A percentile compares a stretch with the other conserved stretches of the same genome.
phyloP scores from a whole-genome alignment of 257 asterid genomes.

The Solanum gandarillasii region DNA sequence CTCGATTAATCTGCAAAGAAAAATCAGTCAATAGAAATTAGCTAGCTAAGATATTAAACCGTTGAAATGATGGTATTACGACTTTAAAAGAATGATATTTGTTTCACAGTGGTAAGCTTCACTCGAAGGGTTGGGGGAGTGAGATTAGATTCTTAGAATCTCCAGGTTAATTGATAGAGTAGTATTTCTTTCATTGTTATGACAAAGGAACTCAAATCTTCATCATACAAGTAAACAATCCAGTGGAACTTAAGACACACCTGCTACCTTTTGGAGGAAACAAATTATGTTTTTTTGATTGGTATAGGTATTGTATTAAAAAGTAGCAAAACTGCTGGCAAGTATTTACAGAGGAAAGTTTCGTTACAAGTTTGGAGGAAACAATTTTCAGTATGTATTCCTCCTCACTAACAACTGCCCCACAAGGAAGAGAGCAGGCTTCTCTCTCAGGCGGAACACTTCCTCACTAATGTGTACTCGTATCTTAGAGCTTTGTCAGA shows the following conservation, averaged over 20 bases:
- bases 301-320: neutral
- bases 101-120: neutral
- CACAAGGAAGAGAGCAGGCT: neutral
- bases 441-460: neutral
- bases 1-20: conserved; percentile 73
- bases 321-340: neutral
- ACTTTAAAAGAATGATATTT: neutral
- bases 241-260: neutral
- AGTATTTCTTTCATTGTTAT: neutral
- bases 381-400: neutral
- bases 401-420: neutral
- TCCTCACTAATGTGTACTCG: neutral
- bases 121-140: neutral
- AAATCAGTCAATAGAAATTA: neutral
- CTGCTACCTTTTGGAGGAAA: neutral
- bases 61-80: neutral
- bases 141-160: neutral
- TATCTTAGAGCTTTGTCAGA: neutral
- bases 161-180: neutral
- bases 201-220: neutral
- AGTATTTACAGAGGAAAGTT: neutral
- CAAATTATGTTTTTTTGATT: neutral
- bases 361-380: neutral
- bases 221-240: neutral
- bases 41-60: neutral